Percentiles rank a stretch among this genome's conserved stretches.
Conservation (phyloP, 192 early-diverging fungal genomes). For the Umbelopsis ramanniana region DNA sequence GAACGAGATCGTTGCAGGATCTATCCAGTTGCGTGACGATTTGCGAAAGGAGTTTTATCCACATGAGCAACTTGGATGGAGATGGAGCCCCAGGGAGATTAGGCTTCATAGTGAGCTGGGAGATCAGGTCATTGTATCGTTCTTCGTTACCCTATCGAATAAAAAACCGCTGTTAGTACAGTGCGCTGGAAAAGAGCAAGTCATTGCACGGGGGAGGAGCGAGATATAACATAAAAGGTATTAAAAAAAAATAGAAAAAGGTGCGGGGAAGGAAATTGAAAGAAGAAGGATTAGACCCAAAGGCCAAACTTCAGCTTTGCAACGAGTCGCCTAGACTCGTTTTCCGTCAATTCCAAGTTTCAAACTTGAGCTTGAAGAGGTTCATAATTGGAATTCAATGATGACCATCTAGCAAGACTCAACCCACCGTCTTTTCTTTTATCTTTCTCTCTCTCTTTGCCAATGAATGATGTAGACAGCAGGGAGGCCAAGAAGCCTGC, state of each 20-base stretch:
- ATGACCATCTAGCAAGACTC: not conserved
- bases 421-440: slow-evolving; percentile 7
- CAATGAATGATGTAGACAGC: not conserved
- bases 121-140: slow-evolving; percentile 39
- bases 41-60: slow-evolving; percentile 52
- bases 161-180: not conserved
- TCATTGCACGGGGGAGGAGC: not conserved
- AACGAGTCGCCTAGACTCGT: not conserved
- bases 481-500: slow-evolving; percentile 3
- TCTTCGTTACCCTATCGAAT: slow-evolving; percentile 27
- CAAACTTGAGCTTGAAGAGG: slow-evolving; percentile 21
- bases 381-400: too few relatives aligned
- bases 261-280: not conserved
- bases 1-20: slow-evolving; percentile 54
- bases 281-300: not conserved
- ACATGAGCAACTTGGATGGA: slow-evolving; percentile 39
- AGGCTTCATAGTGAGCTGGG: slow-evolving; percentile 28
- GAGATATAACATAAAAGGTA: not conserved
- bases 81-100: slow-evolving; percentile 24
- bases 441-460: slow-evolving; percentile 4
- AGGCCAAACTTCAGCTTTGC: not conserved
- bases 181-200: not conserved
- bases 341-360: slow-evolving; percentile 24
- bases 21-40: slow-evolving; percentile 50
- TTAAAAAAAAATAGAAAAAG: not conserved